Base-by-base conservation (phyloP, 495 filamentous ascomycete genomes). In the Aspergillus ostianus region DNA sequence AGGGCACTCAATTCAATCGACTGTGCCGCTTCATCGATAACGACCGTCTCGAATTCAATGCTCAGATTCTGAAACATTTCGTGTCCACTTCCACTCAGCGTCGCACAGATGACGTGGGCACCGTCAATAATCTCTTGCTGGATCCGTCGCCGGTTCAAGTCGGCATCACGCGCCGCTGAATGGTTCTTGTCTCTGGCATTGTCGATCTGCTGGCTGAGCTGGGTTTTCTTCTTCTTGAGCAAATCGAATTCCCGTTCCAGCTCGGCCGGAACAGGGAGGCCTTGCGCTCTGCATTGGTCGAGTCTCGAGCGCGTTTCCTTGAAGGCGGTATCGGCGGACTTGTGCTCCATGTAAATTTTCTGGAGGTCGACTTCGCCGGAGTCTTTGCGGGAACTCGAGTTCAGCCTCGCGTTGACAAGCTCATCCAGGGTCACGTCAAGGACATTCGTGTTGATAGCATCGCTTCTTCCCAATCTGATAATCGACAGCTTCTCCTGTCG, bases 1-100 rank as follows among this genome's bases (percentile, higher is more conserved):
- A 98, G 83, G 18, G 95, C 93, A 66, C 92, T 96, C 70, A 98
- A 81, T 75, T 98, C 94, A 62, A 98, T 94, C 60, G 92, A 98
- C 78, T 98, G 94, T 19, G 94, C 94, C 2, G 94, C 94, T 80
- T 98, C 94, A 66, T 98, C 94, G 66, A 98, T 96, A 67, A 98
- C 89, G 61, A 98, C 94, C 0, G 94, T 97, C 73, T 98, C 94
- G 62, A 98, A 98, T 71, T 98, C 94, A 54, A 98, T 91, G 64
- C 90, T 93, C 52, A 98, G 74, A 64, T 87, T 87, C 73, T 92
- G 92, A 77, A 98, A 96, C 87, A 98, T 97, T 53, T 98, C 95
- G 64, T 98, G 95, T 17, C 94, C 94, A 73, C 89, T 93, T 55
- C 93, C 94, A 70, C 91, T 96, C 55, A 98, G 86, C 0, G 94